Percentiles rank a stretch among this genome's conserved stretches.
These are phyloP conservation scores for Hypoxylon subgilvum DNA, from an alignment of 495 filamentous ascomycete genomes.

Conservation along the genomic window DNA sequence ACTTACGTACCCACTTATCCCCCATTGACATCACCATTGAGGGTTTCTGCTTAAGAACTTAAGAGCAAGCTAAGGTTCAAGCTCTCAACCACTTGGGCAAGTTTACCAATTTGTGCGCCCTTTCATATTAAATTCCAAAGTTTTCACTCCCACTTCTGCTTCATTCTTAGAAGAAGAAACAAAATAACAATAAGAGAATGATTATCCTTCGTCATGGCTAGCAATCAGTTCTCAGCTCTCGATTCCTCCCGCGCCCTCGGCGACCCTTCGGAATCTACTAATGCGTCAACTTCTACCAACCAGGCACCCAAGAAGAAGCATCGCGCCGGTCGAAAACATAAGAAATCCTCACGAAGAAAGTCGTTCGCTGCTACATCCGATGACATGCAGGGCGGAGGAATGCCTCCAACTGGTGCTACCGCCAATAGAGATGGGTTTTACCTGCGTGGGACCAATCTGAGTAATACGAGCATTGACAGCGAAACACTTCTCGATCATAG, in stretches of 20 bases:
- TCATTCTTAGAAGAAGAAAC: no score
- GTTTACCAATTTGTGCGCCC: no score
- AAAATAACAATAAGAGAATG: no score
- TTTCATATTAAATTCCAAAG: no score
- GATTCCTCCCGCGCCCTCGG: constrained; percentile 25
- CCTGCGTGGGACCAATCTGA: constrained; percentile 63
- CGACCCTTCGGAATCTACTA: constrained; percentile 22
- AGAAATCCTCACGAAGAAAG: constrained; percentile 65
- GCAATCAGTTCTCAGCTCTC: constrained; percentile 38
- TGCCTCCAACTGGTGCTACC: constrained; percentile 44
- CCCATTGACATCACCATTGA: constrained; percentile 34
- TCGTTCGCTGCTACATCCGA: constrained; percentile 64
- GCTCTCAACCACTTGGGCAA: no score
- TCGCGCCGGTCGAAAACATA: constrained; percentile 61
- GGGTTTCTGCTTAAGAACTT: constrained; percentile 3
- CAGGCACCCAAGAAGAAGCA: constrained; percentile 49
- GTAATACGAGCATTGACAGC: constrained; percentile 82
- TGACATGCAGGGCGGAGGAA: constrained; percentile 47
- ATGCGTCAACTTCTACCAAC: constrained; percentile 26
- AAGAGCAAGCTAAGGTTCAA: background rate
- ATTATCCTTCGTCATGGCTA: constrained; percentile 30
- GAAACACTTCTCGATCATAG: constrained; percentile 80
- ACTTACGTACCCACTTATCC: constrained; percentile 22
- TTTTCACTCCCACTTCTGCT: no score
- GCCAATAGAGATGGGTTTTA: constrained; percentile 60